Percentiles rank a stretch among this genome's conserved stretches.
phyloP scores from a whole-genome alignment of 495 filamentous ascomycete genomes.

The Neurospora sp. region DNA sequence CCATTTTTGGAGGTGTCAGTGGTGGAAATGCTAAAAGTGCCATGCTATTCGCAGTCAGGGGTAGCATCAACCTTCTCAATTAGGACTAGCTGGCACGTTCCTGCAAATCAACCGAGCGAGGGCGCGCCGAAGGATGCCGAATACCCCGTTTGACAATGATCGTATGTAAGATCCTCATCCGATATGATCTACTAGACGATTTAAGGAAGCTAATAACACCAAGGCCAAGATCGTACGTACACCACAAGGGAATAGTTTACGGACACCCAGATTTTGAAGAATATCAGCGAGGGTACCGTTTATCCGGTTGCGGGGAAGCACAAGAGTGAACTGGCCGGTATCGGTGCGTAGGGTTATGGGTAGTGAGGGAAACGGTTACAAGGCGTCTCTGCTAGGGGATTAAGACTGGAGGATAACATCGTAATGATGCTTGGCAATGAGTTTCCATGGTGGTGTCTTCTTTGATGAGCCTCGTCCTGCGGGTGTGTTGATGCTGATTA shows the following conservation, averaged over 20 bases:
- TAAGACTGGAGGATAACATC: not conserved
- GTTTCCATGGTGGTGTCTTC: not conserved
- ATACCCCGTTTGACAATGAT: conserved; percentile 28
- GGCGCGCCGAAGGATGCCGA: conserved; percentile 19
- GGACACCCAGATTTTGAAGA: conserved; percentile 26
- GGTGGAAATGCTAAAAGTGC: too few species aligned
- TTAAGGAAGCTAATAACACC: conserved; percentile 11
- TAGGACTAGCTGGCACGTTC: too few species aligned
- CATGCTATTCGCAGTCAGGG: too few species aligned
- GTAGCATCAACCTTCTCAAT: too few species aligned
- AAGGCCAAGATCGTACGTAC: conserved; percentile 20
- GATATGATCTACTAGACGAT: too few species aligned
- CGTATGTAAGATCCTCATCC: too few species aligned
- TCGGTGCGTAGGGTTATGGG: not conserved
- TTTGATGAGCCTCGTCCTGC: not conserved
- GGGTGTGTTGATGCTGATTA: not conserved
- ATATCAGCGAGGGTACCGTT: conserved; percentile 20
- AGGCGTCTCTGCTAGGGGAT: not conserved
- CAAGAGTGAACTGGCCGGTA: not conserved
- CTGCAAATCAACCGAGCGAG: too few species aligned
- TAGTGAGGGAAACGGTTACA: not conserved
- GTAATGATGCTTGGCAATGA: not conserved
- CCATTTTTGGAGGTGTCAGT: too few species aligned
- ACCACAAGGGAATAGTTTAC: conserved; percentile 21
- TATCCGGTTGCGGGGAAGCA: conserved; percentile 30